Base-by-base conservation (phyloP, 2,329 filamentous ascomycete genomes). In the Neofusicoccum parvum region DNA sequence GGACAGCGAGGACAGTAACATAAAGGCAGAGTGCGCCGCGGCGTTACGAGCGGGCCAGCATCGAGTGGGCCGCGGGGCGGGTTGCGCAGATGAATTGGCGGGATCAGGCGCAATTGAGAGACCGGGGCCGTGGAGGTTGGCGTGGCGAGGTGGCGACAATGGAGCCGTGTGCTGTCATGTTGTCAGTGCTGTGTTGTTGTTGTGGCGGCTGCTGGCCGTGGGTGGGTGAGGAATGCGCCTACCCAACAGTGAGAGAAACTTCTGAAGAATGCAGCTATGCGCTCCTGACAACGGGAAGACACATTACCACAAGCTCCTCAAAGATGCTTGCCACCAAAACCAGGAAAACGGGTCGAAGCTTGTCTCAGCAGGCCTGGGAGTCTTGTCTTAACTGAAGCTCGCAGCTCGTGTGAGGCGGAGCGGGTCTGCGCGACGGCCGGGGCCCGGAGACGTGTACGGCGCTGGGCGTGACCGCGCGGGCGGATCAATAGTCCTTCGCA, bases 141-240 rank as follows among this genome's bases (percentile, higher is more conserved):
- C 36, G 36, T 15, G 49, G 62, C 27, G 37, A 17, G 62, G 62
- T n/a, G 48, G 49, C 41, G 62, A 46, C 48, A 27, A 39, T 37
- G 5, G 23, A 32, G 48, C 20, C 48, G 34, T 48, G 5, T 15
- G 39, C 23, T 45, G 56, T 48, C 54, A 60, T 65, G 56, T 53
- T 50, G 64, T 62, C 49, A 64, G 62, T 32, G 17, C 49, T 41
- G n/a, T 46, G 51, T 41, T 59, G 63, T 60, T 65, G 45, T 65
- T 60, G 37, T 43, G 45, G 48, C 45, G 36, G 62, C 43, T 54
- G 49, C 17, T 36, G 48, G 41, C 12, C 41, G 17, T 36, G 49
- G 32, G 41, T 20, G 45, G 54, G 64, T 51, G 46, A 65, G 64
- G 64, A 65, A 65, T 65, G 64, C 64, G 37, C 46, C 54, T 65